Conservation (phyloP, 2,329 filamentous ascomycete genomes). For the Xylariales sp. region DNA sequence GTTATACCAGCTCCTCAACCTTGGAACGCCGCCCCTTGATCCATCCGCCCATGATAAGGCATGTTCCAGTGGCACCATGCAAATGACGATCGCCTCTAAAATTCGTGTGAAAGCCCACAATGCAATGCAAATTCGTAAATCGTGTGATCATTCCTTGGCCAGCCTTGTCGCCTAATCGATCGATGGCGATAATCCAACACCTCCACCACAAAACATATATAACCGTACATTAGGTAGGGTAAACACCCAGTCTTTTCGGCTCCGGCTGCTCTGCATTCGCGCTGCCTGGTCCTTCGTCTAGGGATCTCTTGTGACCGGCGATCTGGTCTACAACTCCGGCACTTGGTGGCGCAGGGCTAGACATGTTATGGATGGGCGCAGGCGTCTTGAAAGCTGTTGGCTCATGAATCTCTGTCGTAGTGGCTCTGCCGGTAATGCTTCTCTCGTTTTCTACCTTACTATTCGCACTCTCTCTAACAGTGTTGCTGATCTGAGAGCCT, state of each 20-base stretch:
- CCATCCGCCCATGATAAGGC: constrained; percentile 18
- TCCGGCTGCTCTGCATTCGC: constrained; percentile 45
- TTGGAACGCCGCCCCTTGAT: constrained; percentile 33
- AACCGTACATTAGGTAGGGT: constrained; percentile 28
- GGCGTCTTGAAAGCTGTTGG: constrained; percentile 29
- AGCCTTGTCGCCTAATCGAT: constrained; percentile 4
- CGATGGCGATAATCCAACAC: neutral
- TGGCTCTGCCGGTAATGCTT: constrained; percentile 2
- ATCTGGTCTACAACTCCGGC: constrained; percentile 48
- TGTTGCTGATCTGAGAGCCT: constrained; percentile 13
- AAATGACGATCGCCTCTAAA: constrained; percentile 16
- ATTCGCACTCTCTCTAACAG: constrained; percentile 3
- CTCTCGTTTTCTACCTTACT: constrained; percentile 23
- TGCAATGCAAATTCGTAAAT: constrained; percentile 37
- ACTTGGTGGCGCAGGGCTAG: constrained; percentile 48
- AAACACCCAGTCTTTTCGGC: constrained; percentile 44
- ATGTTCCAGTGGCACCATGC: constrained; percentile 16
- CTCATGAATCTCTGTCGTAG: constrained; percentile 16
- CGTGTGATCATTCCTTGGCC: constrained; percentile 30
- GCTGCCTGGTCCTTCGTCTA: constrained; percentile 42
- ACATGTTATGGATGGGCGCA: constrained; percentile 42
- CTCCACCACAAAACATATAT: constrained; percentile 12
- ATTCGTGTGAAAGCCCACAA: constrained; percentile 22
- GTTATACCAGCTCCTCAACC: constrained; percentile 25
- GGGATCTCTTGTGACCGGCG: constrained; percentile 43